Conservation (phyloP, 2,329 filamentous ascomycete genomes). For the Fusarium goolgardi region DNA sequence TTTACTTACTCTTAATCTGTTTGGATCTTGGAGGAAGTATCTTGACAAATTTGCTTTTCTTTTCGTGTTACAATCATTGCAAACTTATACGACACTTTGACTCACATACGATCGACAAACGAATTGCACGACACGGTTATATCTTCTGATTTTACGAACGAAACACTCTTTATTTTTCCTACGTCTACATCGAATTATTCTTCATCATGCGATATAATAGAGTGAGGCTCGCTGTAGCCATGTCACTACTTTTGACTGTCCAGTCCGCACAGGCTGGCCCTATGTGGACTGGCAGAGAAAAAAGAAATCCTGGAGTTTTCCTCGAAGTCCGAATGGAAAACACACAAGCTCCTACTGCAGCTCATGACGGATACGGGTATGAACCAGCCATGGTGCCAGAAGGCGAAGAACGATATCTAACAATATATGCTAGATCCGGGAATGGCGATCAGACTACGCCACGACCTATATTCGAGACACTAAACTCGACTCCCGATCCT, state of each 20-base stretch:
- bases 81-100: slow-evolving; percentile 26
- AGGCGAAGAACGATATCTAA: slow-evolving; percentile 18
- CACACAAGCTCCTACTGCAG: slow-evolving; percentile 31
- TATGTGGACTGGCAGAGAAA: slow-evolving; percentile 48
- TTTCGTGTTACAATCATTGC: slow-evolving; percentile 15
- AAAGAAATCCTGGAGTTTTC: slow-evolving; percentile 37
- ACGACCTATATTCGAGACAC: slow-evolving; percentile 43
- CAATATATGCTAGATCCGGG: slow-evolving; percentile 21
- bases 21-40: slow-evolving; percentile 12
- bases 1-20: slow-evolving; percentile 31
- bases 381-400: neutral
- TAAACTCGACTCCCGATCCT: slow-evolving; percentile 38
- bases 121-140: slow-evolving; percentile 14
- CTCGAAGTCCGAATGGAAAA: slow-evolving; percentile 29
- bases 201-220: slow-evolving; percentile 42
- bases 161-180: slow-evolving; percentile 15
- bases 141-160: slow-evolving; percentile 14
- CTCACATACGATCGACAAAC: slow-evolving; percentile 28
- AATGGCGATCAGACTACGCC: slow-evolving; percentile 39
- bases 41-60: slow-evolving; percentile 14
- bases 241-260: slow-evolving; percentile 47
- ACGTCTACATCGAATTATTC: neutral
- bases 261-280: slow-evolving; percentile 52
- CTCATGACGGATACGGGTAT: slow-evolving; percentile 38
- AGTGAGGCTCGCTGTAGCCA: slow-evolving; percentile 36